phyloP scores from a whole-genome alignment of 2,329 filamentous ascomycete species.

The Cephalotrichum gorgonifer region DNA sequence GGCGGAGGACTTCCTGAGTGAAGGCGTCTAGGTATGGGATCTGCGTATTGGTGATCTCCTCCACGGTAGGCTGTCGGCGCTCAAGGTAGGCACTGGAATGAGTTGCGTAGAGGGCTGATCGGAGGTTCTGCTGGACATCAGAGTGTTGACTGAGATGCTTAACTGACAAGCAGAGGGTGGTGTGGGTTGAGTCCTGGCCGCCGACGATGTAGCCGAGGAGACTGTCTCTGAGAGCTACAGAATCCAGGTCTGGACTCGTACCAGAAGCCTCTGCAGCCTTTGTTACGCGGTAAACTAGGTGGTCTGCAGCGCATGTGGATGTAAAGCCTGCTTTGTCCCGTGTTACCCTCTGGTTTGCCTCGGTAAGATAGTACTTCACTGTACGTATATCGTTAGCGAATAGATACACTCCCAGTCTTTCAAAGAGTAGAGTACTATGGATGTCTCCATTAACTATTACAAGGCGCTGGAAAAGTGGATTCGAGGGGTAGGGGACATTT shows the following conservation, averaged over 20 bases:
- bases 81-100: conserved; percentile 11
- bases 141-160: conserved; percentile 16
- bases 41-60: conserved; percentile 16
- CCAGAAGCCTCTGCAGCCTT: conserved; percentile 17
- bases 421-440: too few species aligned
- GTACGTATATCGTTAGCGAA: too few species aligned
- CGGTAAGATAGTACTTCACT: too few species aligned
- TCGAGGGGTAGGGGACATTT: neutral
- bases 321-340: too few species aligned
- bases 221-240: conserved; percentile 17
- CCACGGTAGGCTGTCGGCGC: conserved; percentile 15
- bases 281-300: conserved; percentile 20
- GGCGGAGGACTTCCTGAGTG: conserved; percentile 24
- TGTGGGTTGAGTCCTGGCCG: conserved; percentile 15
- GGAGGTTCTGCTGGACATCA: conserved; percentile 14
- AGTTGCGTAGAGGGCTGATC: conserved; percentile 12
- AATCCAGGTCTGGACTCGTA: conserved; percentile 17
- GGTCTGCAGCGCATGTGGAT: too few species aligned
- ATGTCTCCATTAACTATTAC: too few species aligned
- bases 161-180: conserved; percentile 13
- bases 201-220: conserved; percentile 14
- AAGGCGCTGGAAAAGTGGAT: conserved; percentile 7
- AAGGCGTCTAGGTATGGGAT: conserved; percentile 26
- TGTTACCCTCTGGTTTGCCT: too few species aligned
- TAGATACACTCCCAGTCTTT: too few species aligned